phyloP scores from a whole-genome alignment of 2,329 filamentous ascomycete genomes.

The Thelonectria blattea region DNA sequence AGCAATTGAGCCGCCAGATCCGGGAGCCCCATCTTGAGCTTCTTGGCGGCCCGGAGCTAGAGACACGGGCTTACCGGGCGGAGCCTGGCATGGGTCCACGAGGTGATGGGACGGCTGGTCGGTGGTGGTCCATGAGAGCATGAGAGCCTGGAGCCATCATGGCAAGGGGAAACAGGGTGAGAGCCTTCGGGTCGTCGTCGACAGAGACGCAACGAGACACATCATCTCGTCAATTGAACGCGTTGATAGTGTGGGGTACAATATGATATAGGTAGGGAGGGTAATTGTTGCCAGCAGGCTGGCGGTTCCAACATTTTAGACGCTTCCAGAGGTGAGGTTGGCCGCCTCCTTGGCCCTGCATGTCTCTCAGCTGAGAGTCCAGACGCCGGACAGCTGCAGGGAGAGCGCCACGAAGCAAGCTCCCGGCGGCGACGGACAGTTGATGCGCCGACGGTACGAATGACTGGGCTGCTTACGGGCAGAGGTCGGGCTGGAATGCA shows the following conservation, averaged over 20 bases:
- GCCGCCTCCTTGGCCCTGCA: not conserved
- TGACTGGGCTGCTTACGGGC: constrained; percentile 18
- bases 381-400: constrained; percentile 5
- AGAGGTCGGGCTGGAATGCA: constrained; percentile 12
- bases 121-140: constrained; percentile 9
- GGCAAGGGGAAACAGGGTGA: not conserved
- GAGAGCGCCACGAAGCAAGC: constrained; percentile 9
- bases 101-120: constrained; percentile 22
- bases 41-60: constrained; percentile 32
- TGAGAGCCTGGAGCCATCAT: not conserved
- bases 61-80: constrained; percentile 32
- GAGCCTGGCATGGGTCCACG: constrained; percentile 23
- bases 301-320: not conserved
- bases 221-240: not conserved
- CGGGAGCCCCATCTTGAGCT: constrained; percentile 30
- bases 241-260: not conserved
- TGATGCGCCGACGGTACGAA: constrained; percentile 7
- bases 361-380: constrained; percentile 11
- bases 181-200: constrained; percentile 7
- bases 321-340: not conserved
- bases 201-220: constrained; percentile 9
- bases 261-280: not conserved
- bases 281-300: too few species aligned
- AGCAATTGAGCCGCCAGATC: constrained; percentile 35
- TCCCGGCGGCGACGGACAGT: constrained; percentile 9